Conservation (phyloP, 176 grass and related monocot species). For the Oryza rufipogon region DNA sequence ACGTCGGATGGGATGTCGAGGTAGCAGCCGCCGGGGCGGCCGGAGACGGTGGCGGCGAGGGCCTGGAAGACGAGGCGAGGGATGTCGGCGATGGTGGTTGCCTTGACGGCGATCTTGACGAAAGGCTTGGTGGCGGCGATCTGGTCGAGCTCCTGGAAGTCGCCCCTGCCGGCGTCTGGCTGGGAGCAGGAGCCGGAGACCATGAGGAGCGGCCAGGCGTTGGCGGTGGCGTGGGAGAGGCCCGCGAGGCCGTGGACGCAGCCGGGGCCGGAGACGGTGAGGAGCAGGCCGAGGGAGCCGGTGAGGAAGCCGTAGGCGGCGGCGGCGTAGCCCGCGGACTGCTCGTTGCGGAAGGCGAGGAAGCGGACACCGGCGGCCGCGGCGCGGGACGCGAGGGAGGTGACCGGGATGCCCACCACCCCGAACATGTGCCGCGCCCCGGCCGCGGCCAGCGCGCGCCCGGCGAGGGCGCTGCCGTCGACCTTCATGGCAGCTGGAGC, state of each 20-base stretch:
- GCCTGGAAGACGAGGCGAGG: slow-evolving; percentile 72
- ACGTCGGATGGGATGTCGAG: slow-evolving; percentile 90
- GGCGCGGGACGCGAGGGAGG: slow-evolving; percentile 76
- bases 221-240: slow-evolving; percentile 81
- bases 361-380: slow-evolving; percentile 73
- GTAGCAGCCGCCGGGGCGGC: slow-evolving; percentile 83
- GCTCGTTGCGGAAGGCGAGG: slow-evolving; percentile 94
- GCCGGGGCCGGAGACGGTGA: slow-evolving; percentile 87
- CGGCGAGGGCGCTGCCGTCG: slow-evolving; percentile 72
- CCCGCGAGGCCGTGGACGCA: slow-evolving; percentile 92
- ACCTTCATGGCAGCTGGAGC: slow-evolving; percentile 23
- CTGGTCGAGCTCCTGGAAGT: slow-evolving; percentile 99
- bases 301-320: slow-evolving; percentile 86
- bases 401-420: slow-evolving; percentile 93
- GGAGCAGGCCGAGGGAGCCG: slow-evolving; percentile 62
- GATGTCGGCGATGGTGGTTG: slow-evolving; percentile 65
- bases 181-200: slow-evolving; percentile 90
- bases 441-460: slow-evolving; percentile 57
- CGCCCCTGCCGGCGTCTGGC: slow-evolving; percentile 69
- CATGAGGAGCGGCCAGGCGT: slow-evolving; percentile 88
- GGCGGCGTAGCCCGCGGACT: slow-evolving; percentile 90
- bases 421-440: slow-evolving; percentile 87
- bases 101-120: slow-evolving; percentile 79
- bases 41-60: slow-evolving; percentile 55
- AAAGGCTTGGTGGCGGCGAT: slow-evolving; percentile 78